A percentile compares a stretch with the other conserved stretches of the same genome.
phyloP scores from a whole-genome alignment of 495 filamentous ascomycete genomes.

The Tuber calosporum region DNA sequence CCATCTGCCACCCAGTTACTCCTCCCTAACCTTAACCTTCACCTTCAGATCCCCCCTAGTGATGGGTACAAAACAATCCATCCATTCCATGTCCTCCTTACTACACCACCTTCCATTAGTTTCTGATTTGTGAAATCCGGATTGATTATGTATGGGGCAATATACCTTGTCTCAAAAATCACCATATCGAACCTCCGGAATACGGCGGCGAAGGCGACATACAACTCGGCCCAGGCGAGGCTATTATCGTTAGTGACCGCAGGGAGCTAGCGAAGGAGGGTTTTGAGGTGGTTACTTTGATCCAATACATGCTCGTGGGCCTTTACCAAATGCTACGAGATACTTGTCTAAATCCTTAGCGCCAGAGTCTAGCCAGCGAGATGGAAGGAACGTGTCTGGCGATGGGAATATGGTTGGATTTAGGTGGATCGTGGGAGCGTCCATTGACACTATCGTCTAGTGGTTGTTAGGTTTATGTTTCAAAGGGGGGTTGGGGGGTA shows the following conservation, averaged over 20 bases:
- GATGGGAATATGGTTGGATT: conserved; percentile 46
- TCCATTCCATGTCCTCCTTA: conserved; percentile 22
- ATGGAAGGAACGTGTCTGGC: conserved; percentile 45
- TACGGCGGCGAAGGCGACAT: conserved; percentile 17
- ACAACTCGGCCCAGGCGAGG: conserved; percentile 22
- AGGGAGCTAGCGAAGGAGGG: too few species aligned
- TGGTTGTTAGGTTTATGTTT: background rate
- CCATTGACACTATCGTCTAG: conserved; percentile 44
- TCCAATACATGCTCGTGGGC: conserved; percentile 19
- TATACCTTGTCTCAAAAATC: conserved; percentile 13
- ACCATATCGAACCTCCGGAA: conserved; percentile 20
- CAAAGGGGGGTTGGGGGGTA: too few species aligned
- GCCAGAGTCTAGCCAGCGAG: conserved; percentile 45
- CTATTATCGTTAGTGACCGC: conserved; percentile 10
- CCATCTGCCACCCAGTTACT: background rate
- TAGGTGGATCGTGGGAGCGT: conserved; percentile 44
- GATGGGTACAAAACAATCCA: conserved; percentile 12
- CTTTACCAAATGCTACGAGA: conserved; percentile 23
- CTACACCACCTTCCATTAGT: conserved; percentile 3
- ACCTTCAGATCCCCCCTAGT: background rate
- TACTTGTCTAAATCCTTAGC: conserved; percentile 44
- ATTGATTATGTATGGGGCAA: background rate
- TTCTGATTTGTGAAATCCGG: too few species aligned
- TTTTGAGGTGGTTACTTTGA: conserved; percentile 17
- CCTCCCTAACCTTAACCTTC: background rate